Evolutionary conservation across 2,329 filamentous ascomycete species (phyloP).

Genomic region (Aspergillus sergii): DNA sequence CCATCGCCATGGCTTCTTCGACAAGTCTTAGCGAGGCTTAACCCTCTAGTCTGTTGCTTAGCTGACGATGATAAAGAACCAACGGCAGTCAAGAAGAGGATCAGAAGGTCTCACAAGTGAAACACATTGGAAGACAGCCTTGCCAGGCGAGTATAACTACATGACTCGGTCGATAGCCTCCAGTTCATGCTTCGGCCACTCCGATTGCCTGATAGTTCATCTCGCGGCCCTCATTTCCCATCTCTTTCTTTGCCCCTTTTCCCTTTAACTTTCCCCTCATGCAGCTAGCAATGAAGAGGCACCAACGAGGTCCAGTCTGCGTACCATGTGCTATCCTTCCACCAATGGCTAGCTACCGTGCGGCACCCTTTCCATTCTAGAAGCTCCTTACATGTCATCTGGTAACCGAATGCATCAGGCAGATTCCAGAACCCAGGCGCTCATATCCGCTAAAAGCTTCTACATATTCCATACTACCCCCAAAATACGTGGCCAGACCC

Average conservation of each 20-base stretch:
- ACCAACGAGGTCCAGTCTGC: background rate
- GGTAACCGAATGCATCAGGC: background rate
- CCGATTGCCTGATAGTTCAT: background rate
- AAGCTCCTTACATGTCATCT: background rate
- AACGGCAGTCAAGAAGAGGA: background rate
- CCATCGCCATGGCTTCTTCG: conserved; percentile 1
- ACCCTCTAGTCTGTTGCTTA: background rate
- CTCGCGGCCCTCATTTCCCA: background rate
- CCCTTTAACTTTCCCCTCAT: background rate
- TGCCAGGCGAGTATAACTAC: background rate
- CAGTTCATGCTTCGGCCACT: background rate
- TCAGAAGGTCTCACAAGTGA: background rate
- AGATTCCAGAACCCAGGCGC: background rate
- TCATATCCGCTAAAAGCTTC: background rate
- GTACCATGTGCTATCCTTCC: background rate
- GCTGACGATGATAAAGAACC: background rate
- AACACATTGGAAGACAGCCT: background rate
- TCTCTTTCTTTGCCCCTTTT: background rate
- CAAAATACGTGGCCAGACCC: background rate
- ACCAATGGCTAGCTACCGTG: background rate
- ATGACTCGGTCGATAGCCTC: background rate
- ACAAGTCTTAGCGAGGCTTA: conserved; percentile 9
- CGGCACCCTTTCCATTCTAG: background rate
- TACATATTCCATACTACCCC: background rate
- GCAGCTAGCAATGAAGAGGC: background rate